Conservation (phyloP, 345 rosid genomes). For the Lepidium sativum region DNA sequence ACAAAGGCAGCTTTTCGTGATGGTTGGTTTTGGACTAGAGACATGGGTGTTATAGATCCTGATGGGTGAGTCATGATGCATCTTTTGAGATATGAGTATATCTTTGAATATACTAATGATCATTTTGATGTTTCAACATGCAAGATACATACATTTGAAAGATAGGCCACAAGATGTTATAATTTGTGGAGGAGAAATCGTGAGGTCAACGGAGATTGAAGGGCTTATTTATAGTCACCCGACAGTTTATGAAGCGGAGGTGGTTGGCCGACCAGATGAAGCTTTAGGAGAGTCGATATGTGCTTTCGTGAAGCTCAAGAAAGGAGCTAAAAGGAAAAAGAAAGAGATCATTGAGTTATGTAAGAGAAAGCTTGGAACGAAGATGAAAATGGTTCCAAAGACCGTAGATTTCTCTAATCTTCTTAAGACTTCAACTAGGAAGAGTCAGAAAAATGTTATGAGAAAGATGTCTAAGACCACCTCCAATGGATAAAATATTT, state of each 20-base stretch:
- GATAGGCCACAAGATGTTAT: slow-evolving; percentile 59
- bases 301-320: slow-evolving; percentile 52
- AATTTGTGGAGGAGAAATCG: slow-evolving; percentile 57
- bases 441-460: slow-evolving; percentile 44
- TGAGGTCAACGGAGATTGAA: slow-evolving; percentile 54
- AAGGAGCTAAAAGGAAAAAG: slow-evolving; percentile 26
- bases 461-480: slow-evolving; percentile 42
- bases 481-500: no score
- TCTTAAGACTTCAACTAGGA: slow-evolving; percentile 59
- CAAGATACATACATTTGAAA: slow-evolving; percentile 44
- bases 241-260: slow-evolving; percentile 49
- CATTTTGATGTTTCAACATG: neutral
- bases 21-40: slow-evolving; percentile 58
- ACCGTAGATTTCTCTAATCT: slow-evolving; percentile 45
- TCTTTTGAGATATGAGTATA: no score
- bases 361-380: slow-evolving; percentile 36
- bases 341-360: slow-evolving; percentile 44
- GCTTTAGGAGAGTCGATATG: slow-evolving; percentile 59
- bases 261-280: slow-evolving; percentile 50
- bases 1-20: slow-evolving; percentile 40
- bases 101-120: no score
- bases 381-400: slow-evolving; percentile 48
- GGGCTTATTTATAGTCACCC: slow-evolving; percentile 50
- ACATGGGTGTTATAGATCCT: slow-evolving; percentile 51
- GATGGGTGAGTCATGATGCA: slow-evolving; percentile 18